Evolutionary conservation across 129 eudicot species (phyloP).

Genomic region (Flaveria bidentis): DNA sequence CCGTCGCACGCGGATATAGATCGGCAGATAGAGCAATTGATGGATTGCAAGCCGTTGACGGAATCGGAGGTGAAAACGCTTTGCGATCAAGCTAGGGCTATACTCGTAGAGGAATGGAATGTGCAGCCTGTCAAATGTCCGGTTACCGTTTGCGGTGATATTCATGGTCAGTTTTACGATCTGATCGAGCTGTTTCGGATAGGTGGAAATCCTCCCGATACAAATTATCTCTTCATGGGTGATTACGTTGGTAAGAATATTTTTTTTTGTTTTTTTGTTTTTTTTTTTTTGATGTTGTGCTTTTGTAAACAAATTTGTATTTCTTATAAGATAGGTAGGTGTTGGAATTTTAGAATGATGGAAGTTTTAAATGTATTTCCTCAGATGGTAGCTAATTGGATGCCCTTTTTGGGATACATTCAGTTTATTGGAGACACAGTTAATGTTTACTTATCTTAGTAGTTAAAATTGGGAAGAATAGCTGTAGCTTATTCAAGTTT

Average conservation of each 20-base stretch:
- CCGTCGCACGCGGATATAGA: slow-evolving; percentile 70
- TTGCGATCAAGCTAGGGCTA: slow-evolving; percentile 83
- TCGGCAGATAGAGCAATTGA: slow-evolving; percentile 79
- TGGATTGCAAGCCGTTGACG: slow-evolving; percentile 81
- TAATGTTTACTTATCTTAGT: neutral
- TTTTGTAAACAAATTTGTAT: neutral
- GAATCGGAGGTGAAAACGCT: slow-evolving; percentile 75
- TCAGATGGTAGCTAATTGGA: slow-evolving; percentile 6
- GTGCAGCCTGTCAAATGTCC: slow-evolving; percentile 91
- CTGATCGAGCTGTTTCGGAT: slow-evolving; percentile 75
- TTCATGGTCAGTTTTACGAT: slow-evolving; percentile 80
- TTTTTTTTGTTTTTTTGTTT: neutral
- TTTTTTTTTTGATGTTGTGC: neutral
- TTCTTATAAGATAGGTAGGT: neutral
- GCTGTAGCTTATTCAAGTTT: slow-evolving; percentile 11
- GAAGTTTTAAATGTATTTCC: neutral
- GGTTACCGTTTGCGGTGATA: slow-evolving; percentile 81
- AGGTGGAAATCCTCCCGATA: slow-evolving; percentile 76
- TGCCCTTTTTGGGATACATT: neutral
- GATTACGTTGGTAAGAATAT: slow-evolving; percentile 72
- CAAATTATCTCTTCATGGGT: slow-evolving; percentile 94
- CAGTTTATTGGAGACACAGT: neutral
- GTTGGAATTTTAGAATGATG: neutral
- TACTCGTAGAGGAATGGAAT: slow-evolving; percentile 89
- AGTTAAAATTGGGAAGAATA: neutral